These are phyloP conservation scores for Candida coquimbonensis DNA, from an alignment of 805 yeast genomes.

Conservation along the genomic window DNA sequence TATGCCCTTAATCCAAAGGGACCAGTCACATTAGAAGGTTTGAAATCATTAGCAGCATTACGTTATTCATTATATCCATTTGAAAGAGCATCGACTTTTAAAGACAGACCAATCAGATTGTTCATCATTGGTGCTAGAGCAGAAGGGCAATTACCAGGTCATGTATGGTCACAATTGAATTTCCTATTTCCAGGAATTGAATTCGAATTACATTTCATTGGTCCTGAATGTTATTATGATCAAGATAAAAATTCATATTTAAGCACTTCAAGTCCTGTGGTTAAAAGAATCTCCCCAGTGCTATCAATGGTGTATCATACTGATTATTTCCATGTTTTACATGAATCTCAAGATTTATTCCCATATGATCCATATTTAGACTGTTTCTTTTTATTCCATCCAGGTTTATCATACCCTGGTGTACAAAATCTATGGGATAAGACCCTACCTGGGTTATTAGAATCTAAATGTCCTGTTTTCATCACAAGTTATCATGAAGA, in stretches of 20 bases:
- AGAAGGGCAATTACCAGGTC: slow-evolving; percentile 89
- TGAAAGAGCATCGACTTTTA: slow-evolving; percentile 45
- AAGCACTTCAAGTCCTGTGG: slow-evolving; percentile 55
- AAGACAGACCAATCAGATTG: slow-evolving; percentile 83
- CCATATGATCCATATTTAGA: slow-evolving; percentile 98
- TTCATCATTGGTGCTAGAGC: slow-evolving; percentile 89
- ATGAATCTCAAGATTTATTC: slow-evolving; percentile 89
- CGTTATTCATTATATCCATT: slow-evolving; percentile 83
- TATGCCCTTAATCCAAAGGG: slow-evolving; percentile 77
- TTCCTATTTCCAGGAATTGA: slow-evolving; percentile 76
- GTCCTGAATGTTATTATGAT: slow-evolving; percentile 86
- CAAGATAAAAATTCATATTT: slow-evolving; percentile 56
- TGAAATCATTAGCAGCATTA: slow-evolving; percentile 88
- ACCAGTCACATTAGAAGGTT: slow-evolving; percentile 84
- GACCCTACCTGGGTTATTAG: slow-evolving; percentile 78
- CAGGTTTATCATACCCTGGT: slow-evolving; percentile 84
- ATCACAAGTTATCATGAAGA: slow-evolving; percentile 82
- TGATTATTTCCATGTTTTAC: slow-evolving; percentile 83
- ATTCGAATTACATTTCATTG: slow-evolving; percentile 86
- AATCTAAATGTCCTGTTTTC: slow-evolving; percentile 87
- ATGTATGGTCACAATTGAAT: slow-evolving; percentile 91
- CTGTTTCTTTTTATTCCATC: slow-evolving; percentile 89
- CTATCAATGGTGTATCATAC: slow-evolving; percentile 78
- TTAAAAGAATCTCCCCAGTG: slow-evolving; percentile 66
- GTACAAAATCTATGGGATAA: slow-evolving; percentile 75